Percentiles rank a stretch among this genome's conserved stretches.
These are phyloP conservation scores for Podila clonocystis DNA, from an alignment of 192 early-diverging fungal genomes.

Conservation along the genomic window DNA sequence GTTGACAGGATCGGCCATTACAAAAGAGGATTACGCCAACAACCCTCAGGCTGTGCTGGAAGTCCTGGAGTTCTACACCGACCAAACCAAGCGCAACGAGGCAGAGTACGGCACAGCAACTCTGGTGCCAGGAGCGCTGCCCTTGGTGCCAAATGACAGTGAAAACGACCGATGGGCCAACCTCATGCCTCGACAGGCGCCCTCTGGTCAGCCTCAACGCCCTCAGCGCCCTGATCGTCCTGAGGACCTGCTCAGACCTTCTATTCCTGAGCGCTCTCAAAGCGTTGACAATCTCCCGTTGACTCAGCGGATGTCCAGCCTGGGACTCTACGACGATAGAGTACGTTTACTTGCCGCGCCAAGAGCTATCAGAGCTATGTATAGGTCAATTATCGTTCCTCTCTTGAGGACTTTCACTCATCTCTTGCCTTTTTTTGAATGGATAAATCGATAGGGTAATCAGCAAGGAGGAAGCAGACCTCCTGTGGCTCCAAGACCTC, in stretches of 20 bases:
- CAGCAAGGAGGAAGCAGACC: conserved; percentile 24
- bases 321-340: conserved; percentile 36
- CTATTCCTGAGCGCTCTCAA: conserved; percentile 49
- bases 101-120: conserved; percentile 57
- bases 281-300: conserved; percentile 43
- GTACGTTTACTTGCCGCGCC: conserved; percentile 2
- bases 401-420: neutral
- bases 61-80: conserved; percentile 99
- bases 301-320: conserved; percentile 41
- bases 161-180: conserved; percentile 64
- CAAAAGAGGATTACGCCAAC: conserved; percentile 96
- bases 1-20: conserved; percentile 92
- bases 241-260: conserved; percentile 40
- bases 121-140: neutral
- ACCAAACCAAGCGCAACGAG: conserved; percentile 71
- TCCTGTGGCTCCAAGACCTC: conserved; percentile 33
- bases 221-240: conserved; percentile 52
- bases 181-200: conserved; percentile 55
- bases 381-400: neutral
- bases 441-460: conserved; percentile 8
- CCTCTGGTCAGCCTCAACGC: conserved; percentile 27
- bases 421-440: neutral
- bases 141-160: conserved; percentile 32
- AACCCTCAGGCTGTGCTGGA: conserved; percentile 99
- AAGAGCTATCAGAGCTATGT: neutral